A percentile compares a stretch with the other conserved stretches of the same genome.
phyloP scores from a whole-genome alignment of 2,329 filamentous ascomycete species.

The Xylaria sp. region DNA sequence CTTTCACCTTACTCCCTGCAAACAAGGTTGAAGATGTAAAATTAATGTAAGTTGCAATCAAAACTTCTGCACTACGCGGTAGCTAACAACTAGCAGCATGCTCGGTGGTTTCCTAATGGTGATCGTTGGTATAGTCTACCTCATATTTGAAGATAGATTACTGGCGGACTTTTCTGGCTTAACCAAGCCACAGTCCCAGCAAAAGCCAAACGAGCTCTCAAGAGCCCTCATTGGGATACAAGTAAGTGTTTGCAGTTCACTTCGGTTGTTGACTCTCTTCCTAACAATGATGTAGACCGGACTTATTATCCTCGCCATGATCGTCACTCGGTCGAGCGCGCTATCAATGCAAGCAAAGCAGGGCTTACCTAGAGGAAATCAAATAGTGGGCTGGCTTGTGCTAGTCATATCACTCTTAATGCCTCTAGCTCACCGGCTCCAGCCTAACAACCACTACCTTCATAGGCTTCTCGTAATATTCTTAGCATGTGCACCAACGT shows the following conservation, averaged over 20 bases:
- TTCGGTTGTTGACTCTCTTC: constrained; percentile 35
- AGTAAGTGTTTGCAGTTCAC: constrained; percentile 53
- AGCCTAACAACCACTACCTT: constrained; percentile 87
- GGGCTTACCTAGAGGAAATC: constrained; percentile 87
- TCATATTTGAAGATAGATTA: constrained; percentile 78
- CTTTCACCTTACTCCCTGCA: constrained; percentile 86
- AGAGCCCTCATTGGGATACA: constrained; percentile 74
- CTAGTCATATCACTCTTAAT: constrained; percentile 81
- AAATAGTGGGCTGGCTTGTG: constrained; percentile 85
- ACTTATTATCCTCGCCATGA: constrained; percentile 80
- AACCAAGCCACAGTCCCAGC: constrained; percentile 41
- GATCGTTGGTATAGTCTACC: constrained; percentile 78
- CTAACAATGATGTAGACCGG: constrained; percentile 65
- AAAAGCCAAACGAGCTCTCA: constrained; percentile 59
- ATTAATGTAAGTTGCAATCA: constrained; percentile 43
- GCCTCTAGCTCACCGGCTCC: constrained; percentile 82
- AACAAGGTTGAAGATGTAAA: constrained; percentile 83
- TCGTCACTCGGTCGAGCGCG: constrained; percentile 89
- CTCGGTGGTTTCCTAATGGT: constrained; percentile 83
- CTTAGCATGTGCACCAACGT: constrained; percentile 90
- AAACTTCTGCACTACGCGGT: background rate
- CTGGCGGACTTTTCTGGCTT: constrained; percentile 58
- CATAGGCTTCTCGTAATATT: constrained; percentile 91
- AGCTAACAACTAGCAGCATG: constrained; percentile 61
- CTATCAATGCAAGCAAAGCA: constrained; percentile 84